These are phyloP conservation scores for Fusarium citri DNA, from an alignment of 2,329 filamentous ascomycete genomes.

Conservation along the genomic window DNA sequence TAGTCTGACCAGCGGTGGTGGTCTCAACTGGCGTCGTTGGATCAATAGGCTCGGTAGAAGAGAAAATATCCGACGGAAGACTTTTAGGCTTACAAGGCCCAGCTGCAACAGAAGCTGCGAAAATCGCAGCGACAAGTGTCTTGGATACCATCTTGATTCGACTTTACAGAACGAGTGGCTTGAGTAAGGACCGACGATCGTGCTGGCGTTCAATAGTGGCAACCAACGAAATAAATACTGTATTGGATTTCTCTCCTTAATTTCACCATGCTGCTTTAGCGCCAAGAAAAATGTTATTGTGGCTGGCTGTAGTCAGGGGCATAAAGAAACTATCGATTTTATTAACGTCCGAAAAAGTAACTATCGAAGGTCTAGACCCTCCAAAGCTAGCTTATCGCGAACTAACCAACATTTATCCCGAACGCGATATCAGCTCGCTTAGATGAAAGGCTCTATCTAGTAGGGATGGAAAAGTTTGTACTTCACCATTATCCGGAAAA, in stretches of 20 bases:
- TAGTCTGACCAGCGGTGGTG: background rate
- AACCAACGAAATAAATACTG: background rate
- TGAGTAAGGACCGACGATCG: background rate
- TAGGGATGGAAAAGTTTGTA: background rate
- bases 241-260: background rate
- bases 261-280: background rate
- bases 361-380: background rate
- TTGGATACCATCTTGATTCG: background rate
- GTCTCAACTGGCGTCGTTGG: background rate
- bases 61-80: background rate
- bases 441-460: too few relatives aligned
- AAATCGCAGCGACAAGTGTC: background rate
- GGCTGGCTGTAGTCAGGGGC: conserved; percentile 11
- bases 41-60: background rate
- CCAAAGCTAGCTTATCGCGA: background rate
- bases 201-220: background rate
- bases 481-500: background rate
- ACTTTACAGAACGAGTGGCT: background rate
- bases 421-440: background rate
- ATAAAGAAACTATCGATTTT: conserved; percentile 4
- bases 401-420: background rate
- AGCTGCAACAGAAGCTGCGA: background rate
- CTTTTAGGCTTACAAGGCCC: conserved; percentile 11
- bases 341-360: background rate
- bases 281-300: background rate